Evolutionary conservation across 129 eudicot species (phyloP), one percentile per base, ranked within the genome.

Genomic region (Lactuca saligna): DNA sequence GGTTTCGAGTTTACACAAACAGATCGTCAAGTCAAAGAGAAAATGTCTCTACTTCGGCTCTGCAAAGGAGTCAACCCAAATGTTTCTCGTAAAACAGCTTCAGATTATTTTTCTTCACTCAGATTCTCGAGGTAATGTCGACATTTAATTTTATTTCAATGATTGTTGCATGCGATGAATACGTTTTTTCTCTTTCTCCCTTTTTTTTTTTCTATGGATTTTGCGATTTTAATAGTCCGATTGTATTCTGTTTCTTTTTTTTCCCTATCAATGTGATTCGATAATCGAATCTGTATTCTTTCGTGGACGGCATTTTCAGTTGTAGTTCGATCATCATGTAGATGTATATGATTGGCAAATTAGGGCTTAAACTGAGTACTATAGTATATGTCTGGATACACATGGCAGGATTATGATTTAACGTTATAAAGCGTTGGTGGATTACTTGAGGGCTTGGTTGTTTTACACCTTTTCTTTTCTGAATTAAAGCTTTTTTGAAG

Each of bases 1-100:
- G 37, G 17, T 63, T 49, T 17, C 79, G 79, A 66, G 61, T 75
- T 75, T 67, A 74, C 74, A 49, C 80, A 74, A 66, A 50, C 67
- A 74, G 58, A 72, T 63, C 75, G 15, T 51, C 71, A 55, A 13
- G 39, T 17, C 58, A 38, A 41, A 29, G 7, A 2, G 29, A 64
- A 49, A 6, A 75, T 75, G 80, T 75, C 69, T 8, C 3, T 59
- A 58, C 13, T 59, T 16, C 63, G 69, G n/a, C 63, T 73, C 14
- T 51, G 33, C 42, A 62, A 59, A 70, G 67, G 50, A 46, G 46
- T 57, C 60, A 75, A 20, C 34, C 17, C 63, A 38, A 51, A 37
- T 50, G 50, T 39, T 29, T 32, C 56, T 35, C 54, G 49, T 38
- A 44, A 44, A 6, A 16, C 80, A 50, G 54, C 69, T 57, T 59